Evolutionary conservation across 2,329 filamentous ascomycete species (phyloP).

Genomic region (Aureobasidium sp.): DNA sequence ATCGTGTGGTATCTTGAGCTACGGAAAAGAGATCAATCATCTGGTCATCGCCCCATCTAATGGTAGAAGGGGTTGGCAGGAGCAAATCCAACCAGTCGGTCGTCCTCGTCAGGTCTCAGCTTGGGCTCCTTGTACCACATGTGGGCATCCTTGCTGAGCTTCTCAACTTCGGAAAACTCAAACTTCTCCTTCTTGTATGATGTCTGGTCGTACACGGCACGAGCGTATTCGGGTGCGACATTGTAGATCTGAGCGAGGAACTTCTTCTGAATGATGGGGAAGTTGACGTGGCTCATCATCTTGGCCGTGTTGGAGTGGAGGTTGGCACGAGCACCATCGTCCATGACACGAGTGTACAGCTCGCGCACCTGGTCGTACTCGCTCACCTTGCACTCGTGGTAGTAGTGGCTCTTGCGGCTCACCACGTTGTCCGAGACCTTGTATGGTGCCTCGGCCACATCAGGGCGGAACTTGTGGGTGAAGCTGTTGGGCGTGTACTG

Average conservation of each 20-base stretch:
- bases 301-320: constrained; percentile 45
- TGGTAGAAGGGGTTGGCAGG: constrained; percentile 14
- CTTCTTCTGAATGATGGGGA: constrained; percentile 33
- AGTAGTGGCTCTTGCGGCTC: constrained; percentile 48
- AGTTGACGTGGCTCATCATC: constrained; percentile 27
- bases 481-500: constrained; percentile 49
- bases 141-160: constrained; percentile 39
- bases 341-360: constrained; percentile 46
- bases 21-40: no score
- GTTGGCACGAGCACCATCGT: constrained; percentile 36
- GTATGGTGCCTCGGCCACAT: constrained; percentile 46
- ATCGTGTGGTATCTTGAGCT: no score
- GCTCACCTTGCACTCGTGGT: constrained; percentile 47
- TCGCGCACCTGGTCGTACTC: constrained; percentile 48
- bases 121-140: constrained; percentile 41
- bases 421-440: constrained; percentile 44
- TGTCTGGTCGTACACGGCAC: constrained; percentile 39
- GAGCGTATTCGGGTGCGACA: constrained; percentile 42
- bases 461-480: constrained; percentile 45
- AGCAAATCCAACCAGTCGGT: constrained; percentile 35
- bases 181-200: constrained; percentile 39
- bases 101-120: constrained; percentile 36
- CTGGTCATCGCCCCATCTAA: no score
- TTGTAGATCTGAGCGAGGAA: constrained; percentile 49
- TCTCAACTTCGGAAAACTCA: constrained; percentile 40